Percentiles rank a stretch among this genome's conserved stretches.
These are phyloP conservation scores for Rheum nobile DNA, from an alignment of 148 eudicot genomes.

Conservation along the genomic window DNA sequence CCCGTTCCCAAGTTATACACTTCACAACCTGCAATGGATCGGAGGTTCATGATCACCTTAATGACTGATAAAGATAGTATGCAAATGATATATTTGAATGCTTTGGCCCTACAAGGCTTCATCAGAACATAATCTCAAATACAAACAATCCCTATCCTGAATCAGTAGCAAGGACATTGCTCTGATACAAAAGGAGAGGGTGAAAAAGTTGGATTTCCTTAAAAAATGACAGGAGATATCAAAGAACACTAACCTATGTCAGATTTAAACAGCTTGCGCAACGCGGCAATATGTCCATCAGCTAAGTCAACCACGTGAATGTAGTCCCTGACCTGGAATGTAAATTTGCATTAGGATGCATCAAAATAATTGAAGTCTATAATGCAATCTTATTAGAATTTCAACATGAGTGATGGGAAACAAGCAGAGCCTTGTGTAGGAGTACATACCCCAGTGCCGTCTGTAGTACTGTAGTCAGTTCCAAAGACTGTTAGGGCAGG, in stretches of 20 bases:
- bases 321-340: conserved; percentile 82
- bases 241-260: too few relatives aligned
- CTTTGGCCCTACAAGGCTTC: too few relatives aligned
- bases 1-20: conserved; percentile 6
- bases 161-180: too few relatives aligned
- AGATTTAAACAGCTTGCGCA: conserved; percentile 59
- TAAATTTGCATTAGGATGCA: background rate
- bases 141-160: too few relatives aligned
- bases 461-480: conserved; percentile 68
- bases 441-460: conserved; percentile 88
- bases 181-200: too few relatives aligned
- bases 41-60: too few relatives aligned
- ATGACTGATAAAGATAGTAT: too few relatives aligned
- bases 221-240: too few relatives aligned
- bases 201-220: too few relatives aligned
- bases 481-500: conserved; percentile 77
- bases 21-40: conserved; percentile 9
- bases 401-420: background rate
- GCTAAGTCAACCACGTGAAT: conserved; percentile 97
- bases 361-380: background rate
- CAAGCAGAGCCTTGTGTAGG: background rate
- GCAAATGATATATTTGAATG: too few relatives aligned
- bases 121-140: too few relatives aligned
- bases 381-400: background rate
- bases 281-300: conserved; percentile 90